These are phyloP conservation scores for Ceratobasidium sp. DNA, from an alignment of 1,284 basidiomycete species.

Conservation along the genomic window DNA sequence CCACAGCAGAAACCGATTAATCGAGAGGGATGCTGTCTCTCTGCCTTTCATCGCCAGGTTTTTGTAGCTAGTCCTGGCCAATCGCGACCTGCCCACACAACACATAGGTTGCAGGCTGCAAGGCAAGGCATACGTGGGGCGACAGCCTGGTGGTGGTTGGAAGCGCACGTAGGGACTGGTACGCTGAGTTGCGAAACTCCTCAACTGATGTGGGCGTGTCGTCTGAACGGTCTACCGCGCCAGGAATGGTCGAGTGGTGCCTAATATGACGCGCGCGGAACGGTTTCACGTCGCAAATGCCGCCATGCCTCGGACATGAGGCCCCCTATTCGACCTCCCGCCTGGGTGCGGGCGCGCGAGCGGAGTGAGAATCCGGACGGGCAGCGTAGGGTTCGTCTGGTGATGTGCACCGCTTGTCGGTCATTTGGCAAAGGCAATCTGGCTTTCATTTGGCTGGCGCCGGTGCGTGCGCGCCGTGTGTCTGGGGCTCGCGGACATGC, in stretches of 20 bases:
- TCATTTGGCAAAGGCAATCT: conserved; percentile 16
- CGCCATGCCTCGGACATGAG: conserved; percentile 38
- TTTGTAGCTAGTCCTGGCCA: conserved; percentile 22
- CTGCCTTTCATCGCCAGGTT: neutral
- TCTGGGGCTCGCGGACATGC: neutral
- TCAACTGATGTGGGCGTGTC: conserved; percentile 36
- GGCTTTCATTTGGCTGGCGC: conserved; percentile 7
- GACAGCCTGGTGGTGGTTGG: conserved; percentile 29
- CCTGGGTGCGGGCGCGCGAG: conserved; percentile 27
- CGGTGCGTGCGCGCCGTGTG: neutral
- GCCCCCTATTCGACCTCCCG: conserved; percentile 41
- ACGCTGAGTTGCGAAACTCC: conserved; percentile 40
- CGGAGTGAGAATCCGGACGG: conserved; percentile 28
- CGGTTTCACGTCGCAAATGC: conserved; percentile 35
- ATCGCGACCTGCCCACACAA: conserved; percentile 2
- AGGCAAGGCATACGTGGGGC: conserved; percentile 38
- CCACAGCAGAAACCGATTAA: conserved; percentile 50
- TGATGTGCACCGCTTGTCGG: conserved; percentile 14
- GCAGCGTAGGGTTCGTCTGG: conserved; percentile 11
- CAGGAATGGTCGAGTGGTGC: conserved; percentile 33
- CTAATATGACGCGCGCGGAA: conserved; percentile 42
- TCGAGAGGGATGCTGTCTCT: conserved; percentile 44
- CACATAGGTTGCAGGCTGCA: conserved; percentile 27
- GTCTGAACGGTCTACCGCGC: conserved; percentile 36
- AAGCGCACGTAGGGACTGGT: conserved; percentile 29